These are phyloP conservation scores for Mikania micrantha DNA, from an alignment of 129 eudicot species.

Conservation along the genomic window DNA sequence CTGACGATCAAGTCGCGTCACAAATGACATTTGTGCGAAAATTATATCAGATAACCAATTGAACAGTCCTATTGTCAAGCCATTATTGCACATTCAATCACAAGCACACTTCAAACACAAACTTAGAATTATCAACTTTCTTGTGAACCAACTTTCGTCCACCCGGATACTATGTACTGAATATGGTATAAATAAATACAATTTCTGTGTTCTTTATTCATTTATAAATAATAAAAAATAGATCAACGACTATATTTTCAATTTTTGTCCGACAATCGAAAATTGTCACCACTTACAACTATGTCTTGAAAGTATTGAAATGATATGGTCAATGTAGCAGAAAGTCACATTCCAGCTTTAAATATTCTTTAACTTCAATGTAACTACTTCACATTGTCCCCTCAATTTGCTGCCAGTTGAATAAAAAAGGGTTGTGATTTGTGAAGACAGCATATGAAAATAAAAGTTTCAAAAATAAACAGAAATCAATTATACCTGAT, in stretches of 20 bases:
- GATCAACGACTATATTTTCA: slow-evolving; percentile 10
- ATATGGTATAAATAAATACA: slow-evolving; percentile 15
- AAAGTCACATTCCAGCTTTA: slow-evolving; percentile 18
- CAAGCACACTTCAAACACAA: background rate
- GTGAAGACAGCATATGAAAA: background rate
- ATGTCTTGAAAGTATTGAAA: slow-evolving; percentile 6
- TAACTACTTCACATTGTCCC: slow-evolving; percentile 11
- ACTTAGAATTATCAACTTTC: background rate
- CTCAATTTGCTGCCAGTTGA: slow-evolving; percentile 12
- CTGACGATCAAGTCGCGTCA: background rate
- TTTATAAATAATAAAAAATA: background rate
- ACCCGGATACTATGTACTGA: slow-evolving; percentile 15
- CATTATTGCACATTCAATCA: too few species aligned
- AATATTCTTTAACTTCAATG: slow-evolving; percentile 6
- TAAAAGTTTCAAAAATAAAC: background rate
- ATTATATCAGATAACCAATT: background rate
- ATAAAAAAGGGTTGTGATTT: background rate
- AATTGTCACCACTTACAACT: slow-evolving; percentile 1
- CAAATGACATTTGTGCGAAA: too few species aligned
- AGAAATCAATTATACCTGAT: slow-evolving; percentile 1
- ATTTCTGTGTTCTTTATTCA: slow-evolving; percentile 10
- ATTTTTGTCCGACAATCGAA: slow-evolving; percentile 1
- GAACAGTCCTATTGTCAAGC: background rate
- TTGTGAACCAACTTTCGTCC: background rate
- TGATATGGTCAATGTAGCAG: slow-evolving; percentile 14